These are phyloP conservation scores for Ramalina peruviana DNA, from an alignment of 495 filamentous ascomycete genomes.

Conservation along the genomic window DNA sequence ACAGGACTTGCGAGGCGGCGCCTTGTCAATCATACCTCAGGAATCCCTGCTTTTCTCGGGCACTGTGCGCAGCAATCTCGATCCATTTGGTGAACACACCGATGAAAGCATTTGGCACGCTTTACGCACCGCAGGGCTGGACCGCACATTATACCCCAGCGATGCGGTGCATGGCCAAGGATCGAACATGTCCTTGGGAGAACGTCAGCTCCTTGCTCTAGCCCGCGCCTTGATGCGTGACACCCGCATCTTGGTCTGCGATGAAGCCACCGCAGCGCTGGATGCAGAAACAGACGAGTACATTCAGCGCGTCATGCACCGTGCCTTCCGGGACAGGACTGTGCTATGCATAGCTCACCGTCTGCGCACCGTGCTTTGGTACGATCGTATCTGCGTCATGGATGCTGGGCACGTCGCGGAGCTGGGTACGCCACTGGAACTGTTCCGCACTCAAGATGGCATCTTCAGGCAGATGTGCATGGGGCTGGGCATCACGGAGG, in stretches of 20 bases:
- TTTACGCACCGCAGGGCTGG: slow-evolving; percentile 11
- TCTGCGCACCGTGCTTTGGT: slow-evolving; percentile 17
- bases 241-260: slow-evolving; percentile 16
- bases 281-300: slow-evolving; percentile 17
- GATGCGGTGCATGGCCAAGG: slow-evolving; percentile 15
- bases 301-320: slow-evolving; percentile 19
- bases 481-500: background rate
- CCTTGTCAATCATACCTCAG: slow-evolving; percentile 23
- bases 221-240: slow-evolving; percentile 17
- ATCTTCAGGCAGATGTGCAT: slow-evolving; percentile 13
- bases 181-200: slow-evolving; percentile 18
- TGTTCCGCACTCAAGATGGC: slow-evolving; percentile 13
- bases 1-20: slow-evolving; percentile 17
- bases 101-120: slow-evolving; percentile 14
- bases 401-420: slow-evolving; percentile 17
- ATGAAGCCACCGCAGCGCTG: slow-evolving; percentile 15
- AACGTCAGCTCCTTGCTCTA: slow-evolving; percentile 20
- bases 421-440: slow-evolving; percentile 16
- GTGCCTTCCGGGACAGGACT: slow-evolving; percentile 18
- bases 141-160: background rate
- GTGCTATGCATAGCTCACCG: slow-evolving; percentile 24
- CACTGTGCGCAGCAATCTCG: slow-evolving; percentile 22
- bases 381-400: slow-evolving; percentile 21
- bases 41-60: slow-evolving; percentile 22
- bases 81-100: slow-evolving; percentile 14